Evolutionary conservation across 1,284 basidiomycete genomes (phyloP).

Genomic region (Pseudozyma sp.): DNA sequence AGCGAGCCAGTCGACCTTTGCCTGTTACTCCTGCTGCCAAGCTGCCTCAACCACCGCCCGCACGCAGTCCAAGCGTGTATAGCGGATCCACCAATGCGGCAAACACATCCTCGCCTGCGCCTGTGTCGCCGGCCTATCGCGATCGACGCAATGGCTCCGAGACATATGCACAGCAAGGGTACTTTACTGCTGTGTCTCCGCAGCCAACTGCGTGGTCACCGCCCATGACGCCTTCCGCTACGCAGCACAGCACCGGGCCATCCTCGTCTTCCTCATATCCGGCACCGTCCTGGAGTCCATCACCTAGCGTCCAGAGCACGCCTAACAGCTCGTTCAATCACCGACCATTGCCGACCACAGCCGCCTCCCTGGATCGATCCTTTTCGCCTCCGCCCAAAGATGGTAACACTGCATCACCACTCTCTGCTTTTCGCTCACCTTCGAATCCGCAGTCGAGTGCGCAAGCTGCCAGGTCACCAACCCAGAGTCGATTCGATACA

Average conservation of each 20-base stretch:
- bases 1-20: constrained; percentile 34
- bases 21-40: constrained; percentile 26
- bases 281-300: constrained; percentile 39
- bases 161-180: constrained; percentile 23
- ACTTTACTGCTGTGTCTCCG: constrained; percentile 28
- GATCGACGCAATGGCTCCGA: constrained; percentile 3
- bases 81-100: background rate
- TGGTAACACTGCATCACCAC: constrained; percentile 21
- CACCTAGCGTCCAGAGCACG: constrained; percentile 27
- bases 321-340: constrained; percentile 31
- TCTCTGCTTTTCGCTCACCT: constrained; percentile 37
- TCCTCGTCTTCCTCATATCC: constrained; percentile 26
- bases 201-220: constrained; percentile 32
- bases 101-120: background rate
- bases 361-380: constrained; percentile 27
- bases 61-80: constrained; percentile 13
- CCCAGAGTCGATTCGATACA: constrained; percentile 8
- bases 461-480: constrained; percentile 20
- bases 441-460: constrained; percentile 23
- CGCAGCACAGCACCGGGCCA: constrained; percentile 16
- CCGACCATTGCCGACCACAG: constrained; percentile 37
- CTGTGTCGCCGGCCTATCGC: constrained; percentile 15
- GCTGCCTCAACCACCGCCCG: constrained; percentile 6
- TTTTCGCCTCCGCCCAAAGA: constrained; percentile 39
- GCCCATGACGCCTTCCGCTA: constrained; percentile 26